Evolutionary conservation across 352 stramenopile genomes (phyloP).

Genomic region (Albugo laibachii): DNA sequence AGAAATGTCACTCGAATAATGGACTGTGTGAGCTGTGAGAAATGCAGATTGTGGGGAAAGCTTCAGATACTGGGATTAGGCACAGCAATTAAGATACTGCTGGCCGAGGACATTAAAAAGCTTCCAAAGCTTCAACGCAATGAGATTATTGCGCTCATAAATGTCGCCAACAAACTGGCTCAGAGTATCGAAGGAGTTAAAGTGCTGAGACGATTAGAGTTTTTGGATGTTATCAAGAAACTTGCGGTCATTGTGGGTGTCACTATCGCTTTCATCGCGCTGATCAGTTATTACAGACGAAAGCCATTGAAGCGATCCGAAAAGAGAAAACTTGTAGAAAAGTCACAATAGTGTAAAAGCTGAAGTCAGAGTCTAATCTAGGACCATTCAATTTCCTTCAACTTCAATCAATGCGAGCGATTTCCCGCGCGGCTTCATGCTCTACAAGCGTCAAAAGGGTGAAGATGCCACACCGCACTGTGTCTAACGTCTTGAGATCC

Average conservation of each 20-base stretch:
- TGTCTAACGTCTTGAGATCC: no score
- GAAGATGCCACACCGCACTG: no score
- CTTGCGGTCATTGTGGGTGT: constrained; percentile 25
- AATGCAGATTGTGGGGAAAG: constrained; percentile 96
- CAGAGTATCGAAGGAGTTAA: constrained; percentile 59
- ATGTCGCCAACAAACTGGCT: constrained; percentile 80
- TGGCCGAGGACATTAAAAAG: constrained; percentile 69
- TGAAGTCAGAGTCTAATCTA: no score
- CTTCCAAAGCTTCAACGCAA: constrained; percentile 80
- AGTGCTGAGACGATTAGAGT: constrained; percentile 62
- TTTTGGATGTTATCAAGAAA: constrained; percentile 34
- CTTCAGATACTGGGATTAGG: constrained; percentile 93
- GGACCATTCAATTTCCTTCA: no score
- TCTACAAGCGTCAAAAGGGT: no score
- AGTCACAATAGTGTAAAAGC: no score
- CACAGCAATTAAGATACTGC: constrained; percentile 93
- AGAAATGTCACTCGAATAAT: constrained; percentile 96
- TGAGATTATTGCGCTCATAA: constrained; percentile 96
- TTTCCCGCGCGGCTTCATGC: no score
- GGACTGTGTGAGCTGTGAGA: constrained; percentile 98
- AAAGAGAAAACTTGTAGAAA: constrained; percentile 7
- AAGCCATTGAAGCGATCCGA: constrained; percentile 12
- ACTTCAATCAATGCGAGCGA: no score
- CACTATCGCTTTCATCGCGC: constrained; percentile 19
- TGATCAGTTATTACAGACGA: constrained; percentile 24